phyloP scores from a whole-genome alignment of 257 asterid genomes.

The Jacaranda copaia region DNA sequence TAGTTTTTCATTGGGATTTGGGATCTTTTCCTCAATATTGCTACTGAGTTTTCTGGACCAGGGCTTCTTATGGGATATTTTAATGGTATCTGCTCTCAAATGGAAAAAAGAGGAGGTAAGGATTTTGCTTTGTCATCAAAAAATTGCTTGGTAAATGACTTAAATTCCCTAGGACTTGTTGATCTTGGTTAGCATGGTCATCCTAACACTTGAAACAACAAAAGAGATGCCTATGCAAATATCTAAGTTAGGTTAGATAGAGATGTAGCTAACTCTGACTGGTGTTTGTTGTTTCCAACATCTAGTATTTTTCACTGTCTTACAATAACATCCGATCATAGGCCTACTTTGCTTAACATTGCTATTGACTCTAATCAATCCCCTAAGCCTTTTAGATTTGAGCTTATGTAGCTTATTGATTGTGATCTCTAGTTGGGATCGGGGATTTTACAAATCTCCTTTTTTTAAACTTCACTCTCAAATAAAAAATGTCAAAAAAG shows the following conservation, averaged over 20 bases:
- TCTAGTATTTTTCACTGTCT: not conserved
- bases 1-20: not conserved
- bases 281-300: not conserved
- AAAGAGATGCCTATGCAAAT: not conserved
- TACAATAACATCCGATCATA: not conserved
- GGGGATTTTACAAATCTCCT: not conserved
- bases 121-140: not conserved
- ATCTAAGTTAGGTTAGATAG: not conserved
- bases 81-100: not conserved
- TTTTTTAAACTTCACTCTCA: not conserved
- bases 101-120: not conserved
- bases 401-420: not conserved
- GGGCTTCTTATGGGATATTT: not conserved
- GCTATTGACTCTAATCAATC: not conserved
- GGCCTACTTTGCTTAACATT: not conserved
- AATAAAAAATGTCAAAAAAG: not conserved
- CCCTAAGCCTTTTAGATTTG: not conserved
- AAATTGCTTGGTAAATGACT: not conserved
- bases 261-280: not conserved
- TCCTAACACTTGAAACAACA: not conserved
- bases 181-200: not conserved
- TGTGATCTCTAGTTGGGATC: not conserved
- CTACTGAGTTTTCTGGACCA: not conserved
- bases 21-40: not conserved
- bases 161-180: not conserved